Evolutionary conservation across 2,329 filamentous ascomycete species (phyloP).

Genomic region (Pyrenochaeta sp.): DNA sequence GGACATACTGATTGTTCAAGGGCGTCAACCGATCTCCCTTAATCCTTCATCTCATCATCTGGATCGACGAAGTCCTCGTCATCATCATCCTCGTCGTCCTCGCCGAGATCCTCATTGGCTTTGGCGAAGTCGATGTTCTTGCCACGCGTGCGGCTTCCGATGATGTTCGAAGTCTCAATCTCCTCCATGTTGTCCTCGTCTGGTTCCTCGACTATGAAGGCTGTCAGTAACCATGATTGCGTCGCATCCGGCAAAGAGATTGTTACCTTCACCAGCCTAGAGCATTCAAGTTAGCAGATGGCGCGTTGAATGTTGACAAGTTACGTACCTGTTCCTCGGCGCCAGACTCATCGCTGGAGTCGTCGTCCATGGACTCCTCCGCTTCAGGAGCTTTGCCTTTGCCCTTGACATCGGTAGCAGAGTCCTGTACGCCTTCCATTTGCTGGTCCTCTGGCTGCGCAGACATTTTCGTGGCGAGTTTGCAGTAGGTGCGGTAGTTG

Average conservation of each 20-base stretch:
- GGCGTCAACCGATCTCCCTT: too few species aligned
- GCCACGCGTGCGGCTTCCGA: constrained; percentile 84
- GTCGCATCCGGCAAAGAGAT: constrained; percentile 10
- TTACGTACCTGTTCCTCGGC: constrained; percentile 64
- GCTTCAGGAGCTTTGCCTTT: constrained; percentile 80
- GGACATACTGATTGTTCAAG: too few species aligned
- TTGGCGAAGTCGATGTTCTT: constrained; percentile 93
- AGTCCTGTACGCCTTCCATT: constrained; percentile 48
- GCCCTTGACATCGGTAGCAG: constrained; percentile 71
- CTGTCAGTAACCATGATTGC: constrained; percentile 24
- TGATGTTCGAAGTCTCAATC: constrained; percentile 90
- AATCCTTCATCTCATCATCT: constrained; percentile 75
- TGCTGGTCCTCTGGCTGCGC: constrained; percentile 44
- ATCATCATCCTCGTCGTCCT: constrained; percentile 80
- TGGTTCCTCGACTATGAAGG: constrained; percentile 63
- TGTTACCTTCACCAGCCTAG: constrained; percentile 48
- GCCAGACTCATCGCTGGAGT: constrained; percentile 72
- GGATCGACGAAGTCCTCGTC: constrained; percentile 71
- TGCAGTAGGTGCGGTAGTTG: constrained; percentile 3
- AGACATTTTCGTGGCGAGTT: constrained; percentile 34
- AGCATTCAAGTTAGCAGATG: constrained; percentile 34
- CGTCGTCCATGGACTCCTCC: constrained; percentile 77
- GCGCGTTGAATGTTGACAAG: too few species aligned
- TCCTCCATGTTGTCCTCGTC: constrained; percentile 86
- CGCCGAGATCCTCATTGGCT: constrained; percentile 79